A percentile compares a stretch with the other conserved stretches of the same genome.
phyloP scores from a whole-genome alignment of 495 filamentous ascomycete genomes.

The Clohesyomyces aquaticus region DNA sequence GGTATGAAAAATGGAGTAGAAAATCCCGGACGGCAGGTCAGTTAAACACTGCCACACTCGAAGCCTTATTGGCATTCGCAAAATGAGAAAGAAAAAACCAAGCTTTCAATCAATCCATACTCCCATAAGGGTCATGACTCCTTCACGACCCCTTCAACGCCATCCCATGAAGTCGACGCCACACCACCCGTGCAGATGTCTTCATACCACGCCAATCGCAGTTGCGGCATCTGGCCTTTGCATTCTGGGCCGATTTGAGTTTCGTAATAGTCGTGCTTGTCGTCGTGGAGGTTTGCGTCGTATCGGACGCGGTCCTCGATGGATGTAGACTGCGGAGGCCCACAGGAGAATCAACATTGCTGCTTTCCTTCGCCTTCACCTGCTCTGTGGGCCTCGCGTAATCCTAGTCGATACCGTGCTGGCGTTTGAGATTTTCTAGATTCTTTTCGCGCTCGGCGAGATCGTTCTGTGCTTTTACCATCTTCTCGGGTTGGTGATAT shows the following conservation, averaged over 20 bases:
- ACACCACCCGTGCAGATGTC: conserved; percentile 17
- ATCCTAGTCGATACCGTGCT: conserved; percentile 96
- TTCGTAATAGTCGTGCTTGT: conserved; percentile 28
- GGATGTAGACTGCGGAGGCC: conserved; percentile 30
- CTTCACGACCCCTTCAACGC: conserved; percentile 39
- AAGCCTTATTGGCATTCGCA: not conserved
- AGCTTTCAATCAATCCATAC: not conserved
- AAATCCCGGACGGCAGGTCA: no score
- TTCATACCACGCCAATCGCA: conserved; percentile 28
- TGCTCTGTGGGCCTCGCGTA: conserved; percentile 42
- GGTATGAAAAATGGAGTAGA: no score
- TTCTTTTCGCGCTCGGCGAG: conserved; percentile 92
- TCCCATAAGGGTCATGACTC: not conserved
- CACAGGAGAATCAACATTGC: conserved; percentile 29
- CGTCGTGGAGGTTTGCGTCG: conserved; percentile 14
- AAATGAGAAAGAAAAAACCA: conserved; percentile 1
- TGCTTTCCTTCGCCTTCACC: conserved; percentile 25
- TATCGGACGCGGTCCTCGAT: conserved; percentile 10
- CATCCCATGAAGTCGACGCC: conserved; percentile 32
- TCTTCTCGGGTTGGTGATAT: conserved; percentile 99
- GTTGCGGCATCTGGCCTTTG: conserved; percentile 23
- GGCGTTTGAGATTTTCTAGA: conserved; percentile 95
- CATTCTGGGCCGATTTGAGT: conserved; percentile 3
- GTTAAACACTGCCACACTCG: not conserved
- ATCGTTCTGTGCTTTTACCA: conserved; percentile 89